Conservation (phyloP, 768 basidiomycete species). For the Suillus weaverae region DNA sequence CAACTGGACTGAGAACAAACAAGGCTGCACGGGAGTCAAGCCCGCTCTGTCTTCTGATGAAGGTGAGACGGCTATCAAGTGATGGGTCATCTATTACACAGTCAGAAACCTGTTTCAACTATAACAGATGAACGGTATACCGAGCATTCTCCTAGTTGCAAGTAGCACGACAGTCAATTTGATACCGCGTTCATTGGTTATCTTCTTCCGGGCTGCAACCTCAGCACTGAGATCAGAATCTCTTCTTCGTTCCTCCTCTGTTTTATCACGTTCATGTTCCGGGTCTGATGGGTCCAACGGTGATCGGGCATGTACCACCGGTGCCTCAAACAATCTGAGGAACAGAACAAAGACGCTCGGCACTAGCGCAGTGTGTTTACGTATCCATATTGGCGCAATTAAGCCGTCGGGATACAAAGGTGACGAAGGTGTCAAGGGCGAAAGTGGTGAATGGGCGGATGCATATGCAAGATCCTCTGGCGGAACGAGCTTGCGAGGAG, state of each 20-base stretch:
- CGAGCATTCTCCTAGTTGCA: conserved; percentile 85
- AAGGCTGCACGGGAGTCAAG: conserved; percentile 90
- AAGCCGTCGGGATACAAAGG: conserved; percentile 94
- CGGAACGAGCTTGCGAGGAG: conserved; percentile 74
- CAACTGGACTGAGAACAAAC: conserved; percentile 94
- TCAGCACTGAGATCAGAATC: conserved; percentile 82
- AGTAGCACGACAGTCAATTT: conserved; percentile 94
- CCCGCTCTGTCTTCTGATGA: conserved; percentile 82
- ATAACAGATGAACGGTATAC: conserved; percentile 42
- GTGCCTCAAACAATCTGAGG: conserved; percentile 74
- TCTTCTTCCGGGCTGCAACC: conserved; percentile 77
- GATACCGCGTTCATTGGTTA: conserved; percentile 80
- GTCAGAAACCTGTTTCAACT: not conserved
- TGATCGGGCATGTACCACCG: conserved; percentile 43
- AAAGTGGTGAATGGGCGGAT: conserved; percentile 84
- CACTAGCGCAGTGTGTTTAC: conserved; percentile 89
- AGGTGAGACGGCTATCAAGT: conserved; percentile 81
- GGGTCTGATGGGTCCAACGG: conserved; percentile 56
- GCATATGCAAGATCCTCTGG: conserved; percentile 58
- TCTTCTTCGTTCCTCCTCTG: conserved; percentile 64
- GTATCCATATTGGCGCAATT: conserved; percentile 96
- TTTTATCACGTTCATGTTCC: conserved; percentile 56
- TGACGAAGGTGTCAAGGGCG: conserved; percentile 84
- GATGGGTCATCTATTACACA: conserved; percentile 69
- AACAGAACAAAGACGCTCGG: conserved; percentile 95